A percentile compares a stretch with the other conserved stretches of the same genome.
phyloP scores from a whole-genome alignment of 306 rosid genomes.

The Quercus gilva region DNA sequence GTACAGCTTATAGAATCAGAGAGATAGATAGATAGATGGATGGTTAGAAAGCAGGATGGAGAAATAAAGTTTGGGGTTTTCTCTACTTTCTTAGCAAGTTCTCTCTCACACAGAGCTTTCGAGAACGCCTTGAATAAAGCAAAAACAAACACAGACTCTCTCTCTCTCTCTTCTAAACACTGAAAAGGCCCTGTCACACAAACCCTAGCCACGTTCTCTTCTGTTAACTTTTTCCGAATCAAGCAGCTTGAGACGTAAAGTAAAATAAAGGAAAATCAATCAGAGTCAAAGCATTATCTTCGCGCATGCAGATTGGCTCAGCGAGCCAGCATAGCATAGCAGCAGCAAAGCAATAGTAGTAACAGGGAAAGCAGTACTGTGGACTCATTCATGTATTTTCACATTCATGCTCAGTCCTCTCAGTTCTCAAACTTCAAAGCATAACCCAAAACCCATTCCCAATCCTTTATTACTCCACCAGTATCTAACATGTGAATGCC shows the following conservation, averaged over 20 bases:
- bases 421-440: constrained; percentile 40
- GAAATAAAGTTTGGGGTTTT: constrained; percentile 14
- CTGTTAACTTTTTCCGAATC: constrained; percentile 49
- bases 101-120: background rate
- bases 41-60: constrained; percentile 7
- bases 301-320: constrained; percentile 28
- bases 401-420: too few relatives aligned
- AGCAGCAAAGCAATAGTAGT: too few relatives aligned
- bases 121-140: constrained; percentile 20
- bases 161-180: background rate
- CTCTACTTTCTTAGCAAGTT: too few relatives aligned
- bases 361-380: too few relatives aligned
- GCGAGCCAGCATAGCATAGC: background rate
- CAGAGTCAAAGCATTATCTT: constrained; percentile 22
- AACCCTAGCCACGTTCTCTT: constrained; percentile 58
- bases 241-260: constrained; percentile 17
- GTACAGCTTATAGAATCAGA: constrained; percentile 36
- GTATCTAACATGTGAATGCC: background rate
- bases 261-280: background rate
- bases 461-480: background rate
- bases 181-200: constrained; percentile 34
- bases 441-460: too few relatives aligned
- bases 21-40: constrained; percentile 12
- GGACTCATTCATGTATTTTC: too few relatives aligned
- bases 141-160: background rate